Base-by-base conservation (phyloP, 129 eudicot genomes). In the Centella asiatica region DNA sequence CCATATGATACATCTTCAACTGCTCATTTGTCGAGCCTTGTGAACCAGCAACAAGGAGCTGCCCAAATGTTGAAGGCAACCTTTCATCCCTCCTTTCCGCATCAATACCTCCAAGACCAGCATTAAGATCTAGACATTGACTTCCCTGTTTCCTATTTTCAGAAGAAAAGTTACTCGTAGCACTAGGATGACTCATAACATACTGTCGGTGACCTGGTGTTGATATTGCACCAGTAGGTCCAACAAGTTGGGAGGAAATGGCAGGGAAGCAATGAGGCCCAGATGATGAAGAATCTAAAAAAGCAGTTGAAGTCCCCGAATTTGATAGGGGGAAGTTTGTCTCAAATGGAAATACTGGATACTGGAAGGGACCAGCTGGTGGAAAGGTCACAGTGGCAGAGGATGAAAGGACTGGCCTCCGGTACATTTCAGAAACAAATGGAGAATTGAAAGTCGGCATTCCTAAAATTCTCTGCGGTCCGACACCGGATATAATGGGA, bases 101-200 rank as follows among this genome's bases (percentile, higher is more conserved):
- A 17, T 78, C 84, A 22, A 53, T n/a, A 22, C 51, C 73, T 37
- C 77, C 92, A 17, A 89, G 94, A 15, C 97, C 95, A 26, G 97
- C 67, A 69, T 90, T 90, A 3, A 90, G 77, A 65, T 90, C 97
- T 48, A 90, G 72, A 60, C 85, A 93, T 61, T 83, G 97, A 65
- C 67, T 76, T 27, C 76, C 76, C 90, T 83, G 86, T 62, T 73
- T 83, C 34, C 80, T 76, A 71, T 19, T 72, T 25, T 90, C 97
- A 51, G 69, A 42, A n/a, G n/a, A n/a, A 8, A 57, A 80, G 53
- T 51, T 78, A 72, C 62, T 67, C 39, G 69, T 69, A 70, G 76
- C 76, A 9, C 78, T 87, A 22, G 88, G 80, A 56, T 78, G 80
- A 51, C 77, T 52, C 57, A 90, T 80, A 26, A 81, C 42, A 65